phyloP scores from a whole-genome alignment of 306 rosid genomes.

The Oxytropis ochrocephala region DNA sequence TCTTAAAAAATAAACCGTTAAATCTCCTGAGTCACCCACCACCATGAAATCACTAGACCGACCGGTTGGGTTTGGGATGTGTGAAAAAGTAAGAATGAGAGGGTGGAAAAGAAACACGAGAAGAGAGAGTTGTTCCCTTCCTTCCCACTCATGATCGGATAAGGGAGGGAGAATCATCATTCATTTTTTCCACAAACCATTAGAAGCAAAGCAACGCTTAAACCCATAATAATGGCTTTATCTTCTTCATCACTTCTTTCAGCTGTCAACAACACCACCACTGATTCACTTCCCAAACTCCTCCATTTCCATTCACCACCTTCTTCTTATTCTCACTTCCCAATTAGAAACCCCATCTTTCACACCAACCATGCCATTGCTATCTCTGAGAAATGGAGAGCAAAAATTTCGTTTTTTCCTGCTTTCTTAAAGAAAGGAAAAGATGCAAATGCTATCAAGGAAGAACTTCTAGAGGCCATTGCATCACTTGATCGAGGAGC shows the following conservation, averaged over 20 bases:
- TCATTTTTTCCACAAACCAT: no score
- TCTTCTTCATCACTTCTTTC: slow-evolving; percentile 32
- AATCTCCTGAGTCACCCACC: no score
- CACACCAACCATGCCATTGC: slow-evolving; percentile 4
- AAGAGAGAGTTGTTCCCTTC: no score
- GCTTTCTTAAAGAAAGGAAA: slow-evolving; percentile 55
- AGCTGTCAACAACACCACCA: slow-evolving; percentile 22
- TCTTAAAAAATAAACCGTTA: no score
- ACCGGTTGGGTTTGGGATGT: no score
- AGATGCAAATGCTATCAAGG: slow-evolving; percentile 49
- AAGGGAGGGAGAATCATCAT: no score
- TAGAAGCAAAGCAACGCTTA: neutral
- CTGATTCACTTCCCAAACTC: slow-evolving; percentile 10
- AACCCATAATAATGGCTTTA: slow-evolving; percentile 39
- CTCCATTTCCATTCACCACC: slow-evolving; percentile 20
- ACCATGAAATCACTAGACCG: no score
- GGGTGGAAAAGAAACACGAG: no score
- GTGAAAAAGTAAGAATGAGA: no score
- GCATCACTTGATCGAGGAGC: slow-evolving; percentile 79
- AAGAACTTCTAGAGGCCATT: slow-evolving; percentile 76
- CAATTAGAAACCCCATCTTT: slow-evolving; percentile 24
- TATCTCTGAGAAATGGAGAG: slow-evolving; percentile 53
- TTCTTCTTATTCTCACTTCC: slow-evolving; percentile 25
- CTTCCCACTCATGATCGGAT: no score
- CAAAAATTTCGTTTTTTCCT: slow-evolving; percentile 63